phyloP scores from a whole-genome alignment of 202 grass and related monocot genomes.

The Panicum hallii region DNA sequence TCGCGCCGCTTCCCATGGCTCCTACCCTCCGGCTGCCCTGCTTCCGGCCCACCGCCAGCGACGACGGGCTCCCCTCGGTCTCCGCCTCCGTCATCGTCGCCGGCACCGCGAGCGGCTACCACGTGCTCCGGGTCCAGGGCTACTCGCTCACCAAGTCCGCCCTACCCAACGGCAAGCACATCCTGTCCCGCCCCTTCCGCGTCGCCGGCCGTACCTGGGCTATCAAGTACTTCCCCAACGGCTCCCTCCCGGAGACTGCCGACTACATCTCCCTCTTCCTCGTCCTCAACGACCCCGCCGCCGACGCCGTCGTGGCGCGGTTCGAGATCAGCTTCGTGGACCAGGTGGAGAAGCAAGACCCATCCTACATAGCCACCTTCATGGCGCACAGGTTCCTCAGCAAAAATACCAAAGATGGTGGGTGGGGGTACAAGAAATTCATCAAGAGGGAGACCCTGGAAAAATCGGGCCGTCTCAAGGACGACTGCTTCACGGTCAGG shows the following conservation, averaged over 20 bases:
- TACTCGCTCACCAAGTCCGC: background rate
- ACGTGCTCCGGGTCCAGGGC: conserved; percentile 28
- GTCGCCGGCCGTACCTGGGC: background rate
- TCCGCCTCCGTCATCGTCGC: background rate
- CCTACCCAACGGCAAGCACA: background rate
- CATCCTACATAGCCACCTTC: background rate
- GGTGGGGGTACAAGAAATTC: background rate
- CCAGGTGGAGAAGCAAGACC: background rate
- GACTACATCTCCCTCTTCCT: background rate
- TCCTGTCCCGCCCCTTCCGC: background rate
- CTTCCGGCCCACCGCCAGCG: background rate
- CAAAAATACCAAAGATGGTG: too few species aligned
- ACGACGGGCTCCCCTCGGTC: background rate
- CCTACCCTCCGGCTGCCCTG: background rate
- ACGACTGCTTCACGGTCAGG: conserved; percentile 18
- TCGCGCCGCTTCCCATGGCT: background rate
- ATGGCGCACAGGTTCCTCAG: background rate
- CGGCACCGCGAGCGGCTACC: background rate
- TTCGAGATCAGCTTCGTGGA: background rate
- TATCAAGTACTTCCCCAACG: conserved; percentile 6
- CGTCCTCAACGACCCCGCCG: background rate
- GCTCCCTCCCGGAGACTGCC: background rate
- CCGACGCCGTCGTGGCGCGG: background rate
- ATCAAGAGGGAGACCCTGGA: background rate
- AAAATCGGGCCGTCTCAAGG: background rate